Conservation (phyloP, 1,284 basidiomycete genomes). For the Cryptococcus sp. region DNA sequence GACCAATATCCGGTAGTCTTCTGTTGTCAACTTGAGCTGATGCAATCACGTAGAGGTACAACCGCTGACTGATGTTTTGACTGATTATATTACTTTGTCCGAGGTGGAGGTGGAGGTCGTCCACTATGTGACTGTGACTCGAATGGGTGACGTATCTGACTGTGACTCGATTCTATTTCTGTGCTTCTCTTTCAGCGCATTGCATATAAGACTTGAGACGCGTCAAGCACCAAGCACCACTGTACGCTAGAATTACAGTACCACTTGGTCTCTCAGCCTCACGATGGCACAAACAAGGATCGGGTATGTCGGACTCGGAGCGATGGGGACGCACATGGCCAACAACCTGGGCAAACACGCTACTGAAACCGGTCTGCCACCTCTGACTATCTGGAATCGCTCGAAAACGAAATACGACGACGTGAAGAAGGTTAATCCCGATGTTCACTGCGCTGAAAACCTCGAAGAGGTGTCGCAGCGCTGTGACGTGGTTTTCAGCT, state of each 20-base stretch:
- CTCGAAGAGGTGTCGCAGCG: slow-evolving; percentile 24
- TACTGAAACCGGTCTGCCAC: slow-evolving; percentile 11
- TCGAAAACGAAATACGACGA: slow-evolving; percentile 32
- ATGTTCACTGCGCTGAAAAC: slow-evolving; percentile 17
- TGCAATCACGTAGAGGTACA: no score
- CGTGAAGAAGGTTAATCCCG: slow-evolving; percentile 15
- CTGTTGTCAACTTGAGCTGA: no score
- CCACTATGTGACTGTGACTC: no score
- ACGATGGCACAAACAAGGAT: slow-evolving; percentile 9
- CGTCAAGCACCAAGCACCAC: no score
- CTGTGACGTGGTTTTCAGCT: slow-evolving; percentile 31
- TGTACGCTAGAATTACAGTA: not conserved
- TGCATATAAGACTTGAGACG: no score
- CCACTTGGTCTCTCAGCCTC: not conserved
- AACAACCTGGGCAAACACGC: slow-evolving; percentile 32
- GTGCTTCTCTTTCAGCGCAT: no score
- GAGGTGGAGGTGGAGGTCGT: no score
- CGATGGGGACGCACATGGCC: slow-evolving; percentile 37
- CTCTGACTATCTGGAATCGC: slow-evolving; percentile 39
- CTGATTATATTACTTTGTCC: no score
- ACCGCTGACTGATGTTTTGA: no score
- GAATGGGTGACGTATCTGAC: no score
- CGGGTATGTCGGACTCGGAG: slow-evolving; percentile 41
- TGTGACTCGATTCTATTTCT: no score
- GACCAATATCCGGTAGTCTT: no score